A percentile compares a stretch with the other conserved stretches of the same genome.
phyloP scores from a whole-genome alignment of 768 basidiomycete species.

The Boletellus ananas region DNA sequence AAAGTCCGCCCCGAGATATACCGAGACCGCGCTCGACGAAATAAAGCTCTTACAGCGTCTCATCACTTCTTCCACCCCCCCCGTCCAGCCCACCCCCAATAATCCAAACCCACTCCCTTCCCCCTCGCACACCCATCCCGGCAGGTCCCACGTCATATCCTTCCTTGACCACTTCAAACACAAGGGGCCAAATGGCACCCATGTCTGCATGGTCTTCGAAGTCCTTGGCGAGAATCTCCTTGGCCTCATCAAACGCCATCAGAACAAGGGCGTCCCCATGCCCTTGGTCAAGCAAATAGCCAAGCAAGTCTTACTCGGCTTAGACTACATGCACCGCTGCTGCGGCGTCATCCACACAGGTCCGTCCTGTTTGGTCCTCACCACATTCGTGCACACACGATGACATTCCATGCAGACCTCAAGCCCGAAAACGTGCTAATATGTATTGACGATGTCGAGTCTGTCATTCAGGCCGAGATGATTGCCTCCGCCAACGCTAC shows the following conservation, averaged over 20 bases:
- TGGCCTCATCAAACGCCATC: slow-evolving; percentile 95
- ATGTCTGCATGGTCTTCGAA: slow-evolving; percentile 99
- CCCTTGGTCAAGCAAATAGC: slow-evolving; percentile 92
- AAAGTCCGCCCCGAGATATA: slow-evolving; percentile 95
- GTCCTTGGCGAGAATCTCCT: slow-evolving; percentile 96
- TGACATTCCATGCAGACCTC: slow-evolving; percentile 52
- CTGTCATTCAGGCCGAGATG: slow-evolving; percentile 83
- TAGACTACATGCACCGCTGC: slow-evolving; percentile 97
- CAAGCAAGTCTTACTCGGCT: slow-evolving; percentile 90
- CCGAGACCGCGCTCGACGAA: slow-evolving; percentile 97
- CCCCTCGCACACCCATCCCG: slow-evolving; percentile 74
- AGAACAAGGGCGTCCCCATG: slow-evolving; percentile 96
- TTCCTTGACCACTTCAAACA: slow-evolving; percentile 98
- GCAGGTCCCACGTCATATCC: slow-evolving; percentile 91
- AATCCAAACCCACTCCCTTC: slow-evolving; percentile 49
- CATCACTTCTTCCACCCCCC: slow-evolving; percentile 74
- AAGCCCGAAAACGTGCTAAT: slow-evolving; percentile 99
- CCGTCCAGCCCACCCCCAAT: slow-evolving; percentile 42
- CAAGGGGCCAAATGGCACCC: slow-evolving; percentile 92
- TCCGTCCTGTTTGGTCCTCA: slow-evolving; percentile 25
- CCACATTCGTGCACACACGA: background rate
- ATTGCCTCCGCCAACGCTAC: slow-evolving; percentile 37
- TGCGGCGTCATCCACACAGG: slow-evolving; percentile 97
- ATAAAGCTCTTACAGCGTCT: slow-evolving; percentile 96
- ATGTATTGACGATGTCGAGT: slow-evolving; percentile 93